Conservation (phyloP, 192 early-diverging fungal genomes). For the Linnemannia zychae region DNA sequence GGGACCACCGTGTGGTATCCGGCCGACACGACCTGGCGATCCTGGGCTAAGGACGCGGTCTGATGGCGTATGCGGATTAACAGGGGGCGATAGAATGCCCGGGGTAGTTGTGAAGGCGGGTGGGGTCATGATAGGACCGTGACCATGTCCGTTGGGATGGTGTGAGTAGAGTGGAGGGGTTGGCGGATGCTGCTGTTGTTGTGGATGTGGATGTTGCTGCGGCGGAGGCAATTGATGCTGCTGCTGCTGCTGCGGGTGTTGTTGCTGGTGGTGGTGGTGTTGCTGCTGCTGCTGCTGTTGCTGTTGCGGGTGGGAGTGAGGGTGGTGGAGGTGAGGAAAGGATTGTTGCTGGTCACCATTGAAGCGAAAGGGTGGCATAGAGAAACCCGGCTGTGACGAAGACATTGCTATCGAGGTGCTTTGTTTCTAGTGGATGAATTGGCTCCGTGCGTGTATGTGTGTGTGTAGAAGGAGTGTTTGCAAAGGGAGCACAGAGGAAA, state of each 20-base stretch:
- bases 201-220: slow-evolving; percentile 2
- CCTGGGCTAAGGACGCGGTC: slow-evolving; percentile 24
- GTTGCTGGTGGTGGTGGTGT: not conserved
- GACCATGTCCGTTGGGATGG: not conserved
- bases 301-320: not conserved
- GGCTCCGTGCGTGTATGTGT: not conserved
- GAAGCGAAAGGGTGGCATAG: slow-evolving; percentile 22
- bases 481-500: not conserved
- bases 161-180: slow-evolving; percentile 20
- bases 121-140: slow-evolving; percentile 16
- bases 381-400: slow-evolving; percentile 20
- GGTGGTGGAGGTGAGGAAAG: not conserved
- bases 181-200: not conserved
- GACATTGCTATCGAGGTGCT: slow-evolving; percentile 3
- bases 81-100: slow-evolving; percentile 27
- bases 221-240: slow-evolving; percentile 11
- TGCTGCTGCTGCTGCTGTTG: not conserved
- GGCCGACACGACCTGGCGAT: slow-evolving; percentile 3
- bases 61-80: slow-evolving; percentile 20
- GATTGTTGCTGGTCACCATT: slow-evolving; percentile 10
- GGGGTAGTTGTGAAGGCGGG: slow-evolving; percentile 34
- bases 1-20: slow-evolving; percentile 8
- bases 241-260: slow-evolving; percentile 17
- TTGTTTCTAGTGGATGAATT: not conserved
- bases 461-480: not conserved